phyloP scores from a whole-genome alignment of 2,329 filamentous ascomycete genomes.

The Xylariaceae sp. region DNA sequence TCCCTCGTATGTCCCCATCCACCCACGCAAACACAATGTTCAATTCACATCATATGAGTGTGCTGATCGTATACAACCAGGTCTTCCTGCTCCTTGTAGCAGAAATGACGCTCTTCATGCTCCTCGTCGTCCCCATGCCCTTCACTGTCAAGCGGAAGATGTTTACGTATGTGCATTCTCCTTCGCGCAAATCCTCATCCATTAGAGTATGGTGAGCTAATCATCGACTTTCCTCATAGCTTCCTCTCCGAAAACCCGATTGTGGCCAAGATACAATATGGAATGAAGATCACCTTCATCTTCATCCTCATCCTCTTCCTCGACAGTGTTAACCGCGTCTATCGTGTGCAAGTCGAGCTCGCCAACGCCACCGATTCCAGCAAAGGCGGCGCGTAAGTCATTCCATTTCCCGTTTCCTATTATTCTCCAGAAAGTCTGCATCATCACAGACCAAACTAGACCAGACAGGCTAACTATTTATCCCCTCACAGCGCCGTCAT shows the following conservation, averaged over 20 bases:
- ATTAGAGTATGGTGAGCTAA: background rate
- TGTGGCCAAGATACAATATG: constrained; percentile 93
- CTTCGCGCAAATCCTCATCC: background rate
- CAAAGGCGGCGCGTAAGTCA: constrained; percentile 44
- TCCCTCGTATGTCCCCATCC: constrained; percentile 38
- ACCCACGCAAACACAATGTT: background rate
- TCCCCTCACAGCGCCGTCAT: constrained; percentile 59
- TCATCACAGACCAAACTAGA: no score
- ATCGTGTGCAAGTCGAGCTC: constrained; percentile 91
- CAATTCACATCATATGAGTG: constrained; percentile 6
- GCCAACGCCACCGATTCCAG: constrained; percentile 63
- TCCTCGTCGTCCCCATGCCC: constrained; percentile 80
- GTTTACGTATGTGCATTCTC: constrained; percentile 56
- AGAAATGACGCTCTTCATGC: constrained; percentile 79
- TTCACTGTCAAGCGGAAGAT: constrained; percentile 81
- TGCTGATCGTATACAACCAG: constrained; percentile 42
- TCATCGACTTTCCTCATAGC: constrained; percentile 38
- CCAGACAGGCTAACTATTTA: no score
- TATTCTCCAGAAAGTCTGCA: background rate
- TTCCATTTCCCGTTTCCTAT: background rate
- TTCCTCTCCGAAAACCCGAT: constrained; percentile 88
- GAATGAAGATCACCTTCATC: constrained; percentile 97
- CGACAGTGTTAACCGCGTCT: constrained; percentile 93
- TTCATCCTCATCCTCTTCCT: constrained; percentile 98
- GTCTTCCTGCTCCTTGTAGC: constrained; percentile 78